phyloP scores from a whole-genome alignment of 139 green algal genomes.

The Chlorella vulgaris region DNA sequence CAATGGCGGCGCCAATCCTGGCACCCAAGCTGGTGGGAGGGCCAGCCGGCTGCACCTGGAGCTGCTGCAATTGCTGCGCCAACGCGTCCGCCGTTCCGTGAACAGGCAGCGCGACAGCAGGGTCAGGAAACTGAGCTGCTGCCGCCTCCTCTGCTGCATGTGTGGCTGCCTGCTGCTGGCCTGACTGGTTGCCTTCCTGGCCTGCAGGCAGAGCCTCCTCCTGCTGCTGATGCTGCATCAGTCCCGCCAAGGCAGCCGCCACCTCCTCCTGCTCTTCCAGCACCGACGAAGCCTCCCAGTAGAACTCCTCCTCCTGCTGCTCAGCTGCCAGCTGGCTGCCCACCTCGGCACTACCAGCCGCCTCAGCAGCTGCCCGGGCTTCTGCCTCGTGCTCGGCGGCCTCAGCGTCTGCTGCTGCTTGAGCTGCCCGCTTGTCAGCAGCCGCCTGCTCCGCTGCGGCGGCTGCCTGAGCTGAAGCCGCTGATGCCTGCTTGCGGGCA shows the following conservation, averaged over 20 bases:
- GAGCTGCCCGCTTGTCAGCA: neutral
- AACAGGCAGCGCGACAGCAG: no score
- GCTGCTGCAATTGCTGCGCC: neutral
- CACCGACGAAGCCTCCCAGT: neutral
- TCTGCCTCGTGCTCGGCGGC: neutral
- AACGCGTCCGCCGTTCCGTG: no score
- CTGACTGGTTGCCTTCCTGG: neutral
- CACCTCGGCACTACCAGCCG: neutral
- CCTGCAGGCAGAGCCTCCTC: neutral
- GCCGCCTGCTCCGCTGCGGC: neutral
- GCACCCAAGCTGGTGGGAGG: neutral
- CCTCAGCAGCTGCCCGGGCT: neutral
- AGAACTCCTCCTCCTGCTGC: neutral
- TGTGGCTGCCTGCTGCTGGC: no score
- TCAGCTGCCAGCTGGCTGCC: neutral
- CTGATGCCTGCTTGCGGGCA: no score
- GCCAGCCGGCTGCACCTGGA: neutral
- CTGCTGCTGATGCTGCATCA: neutral
- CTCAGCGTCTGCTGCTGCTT: neutral
- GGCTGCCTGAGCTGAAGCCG: no score
- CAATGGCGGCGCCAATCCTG: constrained; percentile 1
- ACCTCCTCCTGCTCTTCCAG: constrained; percentile 6
- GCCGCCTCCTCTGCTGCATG: no score
- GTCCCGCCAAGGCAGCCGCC: neutral
- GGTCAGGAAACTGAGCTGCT: no score